phyloP scores from a whole-genome alignment of 176 grass and related monocot species.

The Sorghum bicolor region DNA sequence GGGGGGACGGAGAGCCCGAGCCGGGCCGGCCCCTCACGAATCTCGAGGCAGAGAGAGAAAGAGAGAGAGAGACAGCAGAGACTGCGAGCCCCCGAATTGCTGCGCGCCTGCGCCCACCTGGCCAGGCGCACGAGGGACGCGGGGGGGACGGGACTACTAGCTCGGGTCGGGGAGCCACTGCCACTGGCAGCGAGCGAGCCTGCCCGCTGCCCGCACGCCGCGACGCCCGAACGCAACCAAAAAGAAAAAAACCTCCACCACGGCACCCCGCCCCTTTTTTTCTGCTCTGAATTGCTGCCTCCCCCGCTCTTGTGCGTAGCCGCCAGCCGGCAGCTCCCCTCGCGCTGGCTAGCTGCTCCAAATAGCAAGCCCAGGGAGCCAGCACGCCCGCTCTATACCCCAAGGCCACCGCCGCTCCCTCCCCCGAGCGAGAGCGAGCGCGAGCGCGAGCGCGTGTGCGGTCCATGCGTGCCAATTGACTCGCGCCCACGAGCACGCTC shows the following conservation, averaged over 20 bases:
- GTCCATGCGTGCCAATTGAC: constrained; percentile 36
- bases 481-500: not conserved
- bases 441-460: not conserved
- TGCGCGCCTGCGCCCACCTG: not conserved
- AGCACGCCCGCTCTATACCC: not conserved
- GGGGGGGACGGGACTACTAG: too few relatives aligned
- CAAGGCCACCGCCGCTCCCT: not conserved
- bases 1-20: not conserved
- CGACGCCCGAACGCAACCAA: not conserved
- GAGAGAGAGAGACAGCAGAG: not conserved
- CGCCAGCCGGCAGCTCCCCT: not conserved
- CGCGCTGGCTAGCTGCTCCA: not conserved
- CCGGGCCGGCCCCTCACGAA: not conserved
- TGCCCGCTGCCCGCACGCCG: not conserved
- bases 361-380: constrained; percentile 3
- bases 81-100: constrained; percentile 24
- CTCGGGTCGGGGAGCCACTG: too few relatives aligned
- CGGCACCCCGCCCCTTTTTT: not conserved
- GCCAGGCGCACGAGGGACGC: constrained; percentile 10
- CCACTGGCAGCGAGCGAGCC: too few relatives aligned
- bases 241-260: too few relatives aligned
- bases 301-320: not conserved
- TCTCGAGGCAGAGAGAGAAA: not conserved
- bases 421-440: not conserved
- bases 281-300: not conserved